A percentile compares a stretch with the other conserved stretches of the same genome.
Evolutionary conservation across 75 land plant species (phyloP).

Genomic region (Sequoiadendron giganteum): DNA sequence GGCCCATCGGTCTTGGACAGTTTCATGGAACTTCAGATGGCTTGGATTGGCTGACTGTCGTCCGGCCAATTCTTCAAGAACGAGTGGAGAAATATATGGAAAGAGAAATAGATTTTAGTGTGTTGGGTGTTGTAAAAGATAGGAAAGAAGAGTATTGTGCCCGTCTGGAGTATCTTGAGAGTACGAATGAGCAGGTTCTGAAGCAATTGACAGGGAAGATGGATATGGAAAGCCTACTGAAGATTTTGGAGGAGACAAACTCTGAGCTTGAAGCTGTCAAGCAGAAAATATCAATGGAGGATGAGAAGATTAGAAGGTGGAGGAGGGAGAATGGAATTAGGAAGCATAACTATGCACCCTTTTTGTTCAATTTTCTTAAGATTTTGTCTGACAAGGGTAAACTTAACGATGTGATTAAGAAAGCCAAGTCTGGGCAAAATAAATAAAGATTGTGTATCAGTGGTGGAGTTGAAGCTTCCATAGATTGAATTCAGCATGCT

Average conservation of each 20-base stretch:
- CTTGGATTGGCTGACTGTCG: slow-evolving; percentile 31
- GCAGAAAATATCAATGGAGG: slow-evolving; percentile 5
- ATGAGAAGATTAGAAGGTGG: slow-evolving; percentile 85
- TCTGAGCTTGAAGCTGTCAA: slow-evolving; percentile 62
- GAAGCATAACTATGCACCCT: slow-evolving; percentile 70
- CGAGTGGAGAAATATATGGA: slow-evolving; percentile 25
- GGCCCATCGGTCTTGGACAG: slow-evolving; percentile 83
- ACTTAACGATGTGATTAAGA: no score
- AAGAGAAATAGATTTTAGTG: slow-evolving; percentile 86
- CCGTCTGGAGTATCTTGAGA: slow-evolving; percentile 44
- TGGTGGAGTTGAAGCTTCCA: no score
- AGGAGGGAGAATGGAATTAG: slow-evolving; percentile 87
- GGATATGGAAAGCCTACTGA: slow-evolving; percentile 23
- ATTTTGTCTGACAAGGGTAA: no score
- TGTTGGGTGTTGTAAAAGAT: slow-evolving; percentile 89
- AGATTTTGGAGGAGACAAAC: slow-evolving; percentile 58
- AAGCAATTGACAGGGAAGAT: slow-evolving; percentile 28
- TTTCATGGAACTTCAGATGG: slow-evolving; percentile 41
- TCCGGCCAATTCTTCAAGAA: no score
- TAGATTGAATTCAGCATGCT: no score
- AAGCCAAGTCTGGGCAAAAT: no score
- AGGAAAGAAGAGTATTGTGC: slow-evolving; percentile 86
- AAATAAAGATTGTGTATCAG: no score
- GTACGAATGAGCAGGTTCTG: no score
- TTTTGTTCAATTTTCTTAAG: no score